Conservation (phyloP, 345 rosid genomes). For the Sisymbrium irio region DNA sequence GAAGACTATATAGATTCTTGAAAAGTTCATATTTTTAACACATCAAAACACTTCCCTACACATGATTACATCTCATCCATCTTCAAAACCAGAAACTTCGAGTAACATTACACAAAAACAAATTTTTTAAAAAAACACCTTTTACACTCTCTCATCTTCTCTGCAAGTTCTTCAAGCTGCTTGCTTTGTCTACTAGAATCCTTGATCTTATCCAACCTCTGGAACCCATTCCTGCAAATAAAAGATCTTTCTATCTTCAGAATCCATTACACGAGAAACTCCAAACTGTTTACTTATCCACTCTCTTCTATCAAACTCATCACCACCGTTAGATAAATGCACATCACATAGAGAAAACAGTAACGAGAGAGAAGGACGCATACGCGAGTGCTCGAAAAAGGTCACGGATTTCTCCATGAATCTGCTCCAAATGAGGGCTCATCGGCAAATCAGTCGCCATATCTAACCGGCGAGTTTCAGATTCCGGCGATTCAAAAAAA, state of each 20-base stretch:
- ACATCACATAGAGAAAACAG: neutral
- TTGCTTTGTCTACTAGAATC: slow-evolving; percentile 89
- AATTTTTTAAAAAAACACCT: slow-evolving; percentile 41
- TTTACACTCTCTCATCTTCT: slow-evolving; percentile 93
- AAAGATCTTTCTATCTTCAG: too few relatives aligned
- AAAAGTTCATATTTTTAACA: neutral
- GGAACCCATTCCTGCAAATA: slow-evolving; percentile 87
- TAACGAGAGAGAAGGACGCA: slow-evolving; percentile 2
- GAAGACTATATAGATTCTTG: neutral
- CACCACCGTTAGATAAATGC: too few relatives aligned
- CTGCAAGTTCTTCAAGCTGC: slow-evolving; percentile 90
- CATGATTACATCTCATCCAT: neutral
- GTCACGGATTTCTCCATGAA: slow-evolving; percentile 87
- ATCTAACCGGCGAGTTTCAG: slow-evolving; percentile 30
- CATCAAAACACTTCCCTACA: neutral
- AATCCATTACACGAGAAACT: neutral
- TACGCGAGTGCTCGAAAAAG: slow-evolving; percentile 85
- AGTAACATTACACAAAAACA: neutral
- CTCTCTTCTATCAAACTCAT: too few relatives aligned
- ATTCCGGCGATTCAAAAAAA: slow-evolving; percentile 24
- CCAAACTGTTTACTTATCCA: too few relatives aligned
- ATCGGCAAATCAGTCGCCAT: slow-evolving; percentile 62
- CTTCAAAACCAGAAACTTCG: neutral
- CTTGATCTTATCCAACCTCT: slow-evolving; percentile 89
- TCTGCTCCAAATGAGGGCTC: slow-evolving; percentile 93